Percentiles rank a stretch among this genome's conserved stretches.
These are phyloP conservation scores for Eucalyptus tenuipes DNA, from an alignment of 345 rosid genomes.

Conservation along the genomic window DNA sequence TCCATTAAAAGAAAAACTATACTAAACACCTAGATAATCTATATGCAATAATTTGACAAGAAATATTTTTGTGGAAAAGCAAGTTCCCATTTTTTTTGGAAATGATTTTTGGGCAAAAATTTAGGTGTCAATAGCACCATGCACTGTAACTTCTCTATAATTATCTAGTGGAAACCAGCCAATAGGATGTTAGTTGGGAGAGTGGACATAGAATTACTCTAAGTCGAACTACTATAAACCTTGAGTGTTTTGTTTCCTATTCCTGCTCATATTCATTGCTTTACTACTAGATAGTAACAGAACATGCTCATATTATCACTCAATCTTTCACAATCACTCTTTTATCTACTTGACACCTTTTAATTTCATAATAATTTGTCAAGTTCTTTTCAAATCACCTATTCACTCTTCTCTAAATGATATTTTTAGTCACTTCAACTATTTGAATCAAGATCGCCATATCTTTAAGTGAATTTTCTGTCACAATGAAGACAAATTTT, in stretches of 20 bases:
- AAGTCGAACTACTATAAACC: rapidly evolving
- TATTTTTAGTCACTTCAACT: not conserved
- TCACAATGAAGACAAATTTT: not conserved
- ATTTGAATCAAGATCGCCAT: not conserved
- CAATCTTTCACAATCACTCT: not conserved
- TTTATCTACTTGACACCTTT: not conserved
- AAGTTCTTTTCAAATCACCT: not conserved
- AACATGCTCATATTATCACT: not conserved
- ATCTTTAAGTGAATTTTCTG: not conserved
- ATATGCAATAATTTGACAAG: too few species aligned
- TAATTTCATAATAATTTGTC: not conserved
- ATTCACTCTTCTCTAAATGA: not conserved
- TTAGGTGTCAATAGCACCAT: too few species aligned
- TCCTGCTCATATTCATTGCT: too few species aligned
- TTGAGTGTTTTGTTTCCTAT: too few species aligned
- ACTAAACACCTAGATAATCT: too few species aligned
- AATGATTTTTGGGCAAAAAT: too few species aligned
- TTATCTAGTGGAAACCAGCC: not conserved
- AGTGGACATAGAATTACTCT: not conserved
- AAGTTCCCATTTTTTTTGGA: too few species aligned
- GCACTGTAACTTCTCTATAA: not conserved
- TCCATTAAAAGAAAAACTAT: too few species aligned
- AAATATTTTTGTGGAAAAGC: too few species aligned
- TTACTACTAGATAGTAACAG: too few species aligned
- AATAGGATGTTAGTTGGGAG: not conserved